A percentile compares a stretch with the other conserved stretches of the same genome.
These are phyloP conservation scores for Psilocybe cyanescens DNA, from an alignment of 768 basidiomycete genomes.

Conservation along the genomic window DNA sequence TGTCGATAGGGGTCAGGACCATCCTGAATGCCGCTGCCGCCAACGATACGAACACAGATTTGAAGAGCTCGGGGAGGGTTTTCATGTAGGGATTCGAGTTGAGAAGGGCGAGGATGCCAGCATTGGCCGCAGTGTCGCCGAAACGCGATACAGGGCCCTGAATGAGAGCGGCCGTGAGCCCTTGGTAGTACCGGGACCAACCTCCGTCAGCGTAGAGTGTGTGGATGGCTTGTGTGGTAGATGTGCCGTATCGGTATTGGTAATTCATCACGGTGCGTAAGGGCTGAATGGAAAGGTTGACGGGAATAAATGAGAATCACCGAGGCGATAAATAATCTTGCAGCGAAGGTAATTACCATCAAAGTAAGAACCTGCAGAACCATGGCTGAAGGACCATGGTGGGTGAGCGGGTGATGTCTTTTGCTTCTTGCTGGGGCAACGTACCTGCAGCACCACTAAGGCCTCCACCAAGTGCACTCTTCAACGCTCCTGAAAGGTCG, in stretches of 20 bases:
- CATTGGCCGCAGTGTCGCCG: conserved; percentile 95
- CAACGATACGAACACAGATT: conserved; percentile 80
- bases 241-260: conserved; percentile 89
- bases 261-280: conserved; percentile 99
- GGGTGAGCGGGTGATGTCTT: not conserved
- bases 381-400: conserved; percentile 64
- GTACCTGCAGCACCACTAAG: conserved; percentile 85
- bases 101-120: conserved; percentile 86
- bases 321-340: too few species aligned
- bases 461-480: conserved; percentile 87
- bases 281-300: conserved; percentile 50
- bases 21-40: conserved; percentile 88
- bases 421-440: conserved; percentile 5
- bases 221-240: conserved; percentile 61
- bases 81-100: conserved; percentile 75
- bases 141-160: conserved; percentile 88
- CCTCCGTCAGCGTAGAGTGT: conserved; percentile 83
- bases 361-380: conserved; percentile 89
- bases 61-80: conserved; percentile 61
- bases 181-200: conserved; percentile 85
- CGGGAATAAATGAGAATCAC: not conserved
- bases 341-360: conserved; percentile 51
- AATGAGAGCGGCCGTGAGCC: conserved; percentile 81
- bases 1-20: conserved; percentile 92
- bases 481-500: conserved; percentile 76